These are phyloP conservation scores for Agrostemma githago DNA, from an alignment of 148 eudicot genomes.

Conservation along the genomic window DNA sequence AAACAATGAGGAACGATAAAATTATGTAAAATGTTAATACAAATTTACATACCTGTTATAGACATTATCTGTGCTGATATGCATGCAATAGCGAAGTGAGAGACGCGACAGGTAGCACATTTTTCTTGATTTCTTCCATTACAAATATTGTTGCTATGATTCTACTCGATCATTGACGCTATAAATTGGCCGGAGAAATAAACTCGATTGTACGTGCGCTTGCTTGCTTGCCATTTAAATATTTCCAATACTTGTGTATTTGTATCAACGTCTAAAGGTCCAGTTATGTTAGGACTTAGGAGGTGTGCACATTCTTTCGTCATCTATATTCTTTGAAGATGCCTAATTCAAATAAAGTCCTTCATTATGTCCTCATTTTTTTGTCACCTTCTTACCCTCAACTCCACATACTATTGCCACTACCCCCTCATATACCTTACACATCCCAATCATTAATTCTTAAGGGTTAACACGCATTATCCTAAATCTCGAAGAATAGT, in stretches of 20 bases:
- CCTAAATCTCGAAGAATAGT: too few relatives aligned
- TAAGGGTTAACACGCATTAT: too few relatives aligned
- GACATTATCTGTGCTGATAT: not conserved
- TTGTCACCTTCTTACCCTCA: constrained; percentile 4
- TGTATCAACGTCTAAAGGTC: not conserved
- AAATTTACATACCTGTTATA: not conserved
- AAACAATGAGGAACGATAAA: not conserved
- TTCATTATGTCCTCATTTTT: constrained; percentile 16
- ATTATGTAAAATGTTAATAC: not conserved
- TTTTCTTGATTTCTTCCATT: not conserved
- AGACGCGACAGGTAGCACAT: not conserved
- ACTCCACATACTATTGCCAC: constrained; percentile 14
- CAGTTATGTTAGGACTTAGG: not conserved
- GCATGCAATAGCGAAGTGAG: not conserved
- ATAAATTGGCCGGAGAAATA: not conserved
- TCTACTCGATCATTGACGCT: not conserved
- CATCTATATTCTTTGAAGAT: not conserved
- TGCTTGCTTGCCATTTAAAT: not conserved
- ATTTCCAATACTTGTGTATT: not conserved
- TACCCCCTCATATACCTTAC: not conserved
- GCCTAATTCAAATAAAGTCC: not conserved
- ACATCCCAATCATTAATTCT: too few relatives aligned
- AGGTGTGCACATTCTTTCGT: constrained; percentile 20
- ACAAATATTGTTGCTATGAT: not conserved
- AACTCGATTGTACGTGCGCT: not conserved